Conservation (phyloP, 2,329 filamentous ascomycete species). For the Dactylellina drechsleri region DNA sequence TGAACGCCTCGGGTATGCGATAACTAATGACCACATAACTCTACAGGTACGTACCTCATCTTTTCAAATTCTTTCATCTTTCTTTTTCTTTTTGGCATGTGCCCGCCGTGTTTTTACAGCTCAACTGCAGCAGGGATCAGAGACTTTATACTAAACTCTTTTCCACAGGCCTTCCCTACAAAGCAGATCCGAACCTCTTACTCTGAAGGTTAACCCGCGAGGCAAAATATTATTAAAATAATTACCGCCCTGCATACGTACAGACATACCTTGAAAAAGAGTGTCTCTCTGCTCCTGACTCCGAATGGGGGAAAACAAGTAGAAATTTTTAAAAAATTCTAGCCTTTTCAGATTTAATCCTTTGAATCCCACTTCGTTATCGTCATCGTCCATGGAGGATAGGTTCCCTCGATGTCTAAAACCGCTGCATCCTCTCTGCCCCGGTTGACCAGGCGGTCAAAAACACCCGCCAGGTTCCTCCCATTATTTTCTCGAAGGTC, state of each 20-base stretch:
- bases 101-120: slow-evolving; percentile 4
- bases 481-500: background rate
- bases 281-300: background rate
- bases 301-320: background rate
- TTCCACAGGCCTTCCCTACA: background rate
- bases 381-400: slow-evolving; percentile 53
- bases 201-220: too few relatives aligned
- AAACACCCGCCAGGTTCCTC: slow-evolving; percentile 14
- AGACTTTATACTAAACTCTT: slow-evolving; percentile 4
- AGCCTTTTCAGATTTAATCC: background rate
- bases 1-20: too few relatives aligned
- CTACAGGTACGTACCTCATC: too few relatives aligned
- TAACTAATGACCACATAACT: too few relatives aligned
- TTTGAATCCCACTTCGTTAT: slow-evolving; percentile 1
- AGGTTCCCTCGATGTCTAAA: slow-evolving; percentile 49
- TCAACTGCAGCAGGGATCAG: slow-evolving; percentile 6
- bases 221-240: background rate
- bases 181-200: too few relatives aligned
- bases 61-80: too few relatives aligned
- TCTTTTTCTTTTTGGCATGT: slow-evolving; percentile 5
- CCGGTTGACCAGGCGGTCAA: slow-evolving; percentile 51
- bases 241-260: background rate
- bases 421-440: slow-evolving; percentile 49
- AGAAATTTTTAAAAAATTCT: too few relatives aligned
- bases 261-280: background rate